Evolutionary conservation across 768 basidiomycete genomes (phyloP), one percentile per base, ranked within the genome.

Genomic region (Lentinula boryana): DNA sequence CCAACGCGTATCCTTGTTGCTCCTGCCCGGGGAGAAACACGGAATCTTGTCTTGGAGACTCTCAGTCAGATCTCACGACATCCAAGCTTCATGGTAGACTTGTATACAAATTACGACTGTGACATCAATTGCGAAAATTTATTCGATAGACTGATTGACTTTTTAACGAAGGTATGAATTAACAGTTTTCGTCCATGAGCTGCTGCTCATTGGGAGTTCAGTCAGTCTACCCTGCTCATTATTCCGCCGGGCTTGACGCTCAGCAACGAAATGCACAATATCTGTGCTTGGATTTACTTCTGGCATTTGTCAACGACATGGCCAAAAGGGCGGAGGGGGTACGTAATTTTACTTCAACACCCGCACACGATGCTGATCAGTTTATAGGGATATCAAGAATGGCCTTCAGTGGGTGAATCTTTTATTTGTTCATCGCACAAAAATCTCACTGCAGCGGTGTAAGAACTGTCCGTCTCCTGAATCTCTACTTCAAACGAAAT

Each of bases 21-120:
- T 41, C 93, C 93, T 4, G 94, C 93, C 1, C 84, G 88, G 12
- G 91, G 89, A 33, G 93, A 95, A 73, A 92, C 88, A 8, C 84
- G 94, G 23, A 92, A 96, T 68, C 76, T 98, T 60, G 86, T 98
- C 67, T 76, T 99, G 61, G 96, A 98, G 72, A 90, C 90, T 4
- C 76, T 98, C 27, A 83, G 82, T 58, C 88, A 91, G 58, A 83
- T 95, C 48, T 88, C 91, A 15, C 80, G 89, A 2, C 86, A 90
- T 66, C 85, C 91, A 2, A 91, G 88, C 69, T 95, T 96, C 76
- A 93, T 97, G 90, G 92, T 96, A 50, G 94, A 98, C 68, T 77
- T 97, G 13, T 99, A 93, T 76, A 82, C 86, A 58, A 99, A 98
- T 71, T 99, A 98, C 72, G 97, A 99, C 70, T 98, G 95, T 68